Evolutionary conservation across 2,329 filamentous ascomycete genomes (phyloP), one percentile per base, ranked within the genome.

Genomic region (Rutstroemia sp.): DNA sequence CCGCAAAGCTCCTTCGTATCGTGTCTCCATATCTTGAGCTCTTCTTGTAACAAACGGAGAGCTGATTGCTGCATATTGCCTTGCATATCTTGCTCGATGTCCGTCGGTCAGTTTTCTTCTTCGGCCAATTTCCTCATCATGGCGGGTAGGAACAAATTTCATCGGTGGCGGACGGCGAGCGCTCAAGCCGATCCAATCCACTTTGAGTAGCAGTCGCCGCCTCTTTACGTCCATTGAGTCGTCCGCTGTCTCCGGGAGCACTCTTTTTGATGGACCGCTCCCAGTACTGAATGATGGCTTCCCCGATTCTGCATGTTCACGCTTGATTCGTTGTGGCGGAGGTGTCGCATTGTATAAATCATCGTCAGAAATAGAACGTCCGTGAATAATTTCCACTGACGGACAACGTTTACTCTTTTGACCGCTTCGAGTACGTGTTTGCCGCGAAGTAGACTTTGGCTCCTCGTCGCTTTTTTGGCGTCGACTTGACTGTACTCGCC

Each of bases 121-220:
- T 58, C 59, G 64, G 4, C 66, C 68, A 52, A 70, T 57, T 27
- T 63, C 59, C 34, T 65, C 54, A 45, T 63, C 58, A 27, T 62
- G 48, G 52, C 49, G 59, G 16, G 60, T 48, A 23, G 62, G 51
- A 14, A 51, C 52, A 49, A 63, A 67, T n/a, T 50, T 58, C 18
- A 67, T 38, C 16, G 63, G 47, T 14, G 65, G 38, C 18, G 64
- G 66, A 41, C 56, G 62, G 37, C 64, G 63, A 44, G 62, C 62
- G 9, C 49, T 62, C 6, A 66, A 49, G n/a, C 68, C 66, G 16
- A 65, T 60, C 69, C 69, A 70, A 50, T 70, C 68, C 23, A 60
- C 59, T 23, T 62, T 64, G 9, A 56, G 50, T 46, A 70, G 62
- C 37, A 70, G 50, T 44, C 58, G 66, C 46, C 57, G 58, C 55